phyloP scores from a whole-genome alignment of 2,329 filamentous ascomycete species.

The Orbilia ellipsospora region DNA sequence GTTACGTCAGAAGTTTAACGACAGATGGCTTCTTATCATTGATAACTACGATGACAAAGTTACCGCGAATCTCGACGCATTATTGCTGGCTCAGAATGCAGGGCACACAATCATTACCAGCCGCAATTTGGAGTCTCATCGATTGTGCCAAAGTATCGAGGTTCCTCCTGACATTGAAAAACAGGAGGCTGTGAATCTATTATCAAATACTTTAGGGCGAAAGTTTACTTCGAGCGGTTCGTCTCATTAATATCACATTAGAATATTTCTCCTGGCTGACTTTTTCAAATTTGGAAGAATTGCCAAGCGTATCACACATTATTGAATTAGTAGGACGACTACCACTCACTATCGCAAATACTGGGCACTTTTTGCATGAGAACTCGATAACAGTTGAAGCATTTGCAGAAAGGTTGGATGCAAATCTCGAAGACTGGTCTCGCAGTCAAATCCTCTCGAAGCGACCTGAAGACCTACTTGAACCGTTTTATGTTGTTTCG shows the following conservation, averaged over 20 bases:
- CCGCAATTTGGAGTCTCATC: background rate
- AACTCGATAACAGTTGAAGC: background rate
- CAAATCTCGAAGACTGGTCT: slow-evolving; percentile 9
- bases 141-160: slow-evolving; percentile 1
- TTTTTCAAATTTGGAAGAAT: slow-evolving; percentile 11
- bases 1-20: slow-evolving; percentile 6
- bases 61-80: background rate
- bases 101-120: slow-evolving; percentile 33
- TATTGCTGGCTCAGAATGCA: slow-evolving; percentile 1
- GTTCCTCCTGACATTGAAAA: slow-evolving; percentile 12
- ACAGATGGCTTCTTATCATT: slow-evolving; percentile 25
- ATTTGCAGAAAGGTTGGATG: background rate
- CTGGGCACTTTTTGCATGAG: slow-evolving; percentile 17
- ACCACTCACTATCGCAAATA: slow-evolving; percentile 8
- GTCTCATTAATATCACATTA: background rate
- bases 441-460: too few relatives aligned
- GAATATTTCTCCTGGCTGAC: background rate
- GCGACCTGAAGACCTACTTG: background rate
- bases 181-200: slow-evolving; percentile 6
- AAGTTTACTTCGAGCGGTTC: background rate
- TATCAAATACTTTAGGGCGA: slow-evolving; percentile 1
- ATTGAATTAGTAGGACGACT: slow-evolving; percentile 5
- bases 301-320: background rate
- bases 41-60: slow-evolving; percentile 15
- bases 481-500: slow-evolving; percentile 1